Conservation (phyloP, 2,329 filamentous ascomycete species). For the Penicillium vulpinum region DNA sequence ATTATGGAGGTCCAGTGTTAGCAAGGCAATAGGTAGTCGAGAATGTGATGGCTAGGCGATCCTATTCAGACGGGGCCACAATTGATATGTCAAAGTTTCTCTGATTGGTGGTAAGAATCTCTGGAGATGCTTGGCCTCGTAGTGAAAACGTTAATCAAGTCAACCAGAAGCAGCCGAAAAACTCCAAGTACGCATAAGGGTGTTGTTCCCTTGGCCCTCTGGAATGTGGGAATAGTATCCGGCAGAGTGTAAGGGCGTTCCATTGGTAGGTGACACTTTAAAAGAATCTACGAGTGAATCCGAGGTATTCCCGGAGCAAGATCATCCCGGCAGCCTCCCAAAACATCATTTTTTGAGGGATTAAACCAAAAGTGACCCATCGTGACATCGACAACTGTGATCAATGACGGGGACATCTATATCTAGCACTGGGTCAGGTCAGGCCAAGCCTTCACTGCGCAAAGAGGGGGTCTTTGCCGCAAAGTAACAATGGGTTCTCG, state of each 20-base stretch:
- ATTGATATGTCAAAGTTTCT: neutral
- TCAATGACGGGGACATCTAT: conserved; percentile 17
- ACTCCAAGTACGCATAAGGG: neutral
- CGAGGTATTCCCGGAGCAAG: neutral
- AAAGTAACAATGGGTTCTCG: neutral
- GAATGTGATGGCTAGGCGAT: neutral
- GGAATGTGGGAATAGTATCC: conserved; percentile 6
- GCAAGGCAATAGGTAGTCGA: neutral
- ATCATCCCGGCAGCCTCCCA: neutral
- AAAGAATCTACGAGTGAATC: conserved; percentile 4
- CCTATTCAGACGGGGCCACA: neutral
- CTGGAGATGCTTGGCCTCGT: neutral
- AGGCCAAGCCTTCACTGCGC: neutral
- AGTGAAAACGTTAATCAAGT: neutral
- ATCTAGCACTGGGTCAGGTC: neutral
- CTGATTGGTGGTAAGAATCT: neutral
- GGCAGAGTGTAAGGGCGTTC: neutral
- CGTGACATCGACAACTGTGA: neutral
- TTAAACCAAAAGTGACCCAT: neutral
- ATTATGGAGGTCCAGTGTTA: neutral
- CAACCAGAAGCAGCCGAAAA: neutral
- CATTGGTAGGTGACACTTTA: neutral
- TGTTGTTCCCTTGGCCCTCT: neutral
- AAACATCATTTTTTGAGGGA: neutral
- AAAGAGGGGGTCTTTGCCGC: neutral